Evolutionary conservation across 129 eudicot species (phyloP).

Genomic region (Ambrosia artemisiifolia): DNA sequence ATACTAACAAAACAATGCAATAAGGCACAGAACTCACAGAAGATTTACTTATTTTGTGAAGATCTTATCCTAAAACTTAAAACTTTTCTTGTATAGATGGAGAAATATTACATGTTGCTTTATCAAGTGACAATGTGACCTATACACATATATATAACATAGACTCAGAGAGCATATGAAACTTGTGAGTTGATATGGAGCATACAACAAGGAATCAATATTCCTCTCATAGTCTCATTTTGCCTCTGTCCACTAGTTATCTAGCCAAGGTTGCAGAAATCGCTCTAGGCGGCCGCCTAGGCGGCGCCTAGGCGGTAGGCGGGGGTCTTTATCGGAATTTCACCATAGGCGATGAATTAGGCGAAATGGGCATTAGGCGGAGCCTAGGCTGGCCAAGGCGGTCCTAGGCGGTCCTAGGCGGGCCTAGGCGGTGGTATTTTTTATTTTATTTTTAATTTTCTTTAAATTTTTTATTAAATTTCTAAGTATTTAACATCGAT

Average conservation of each 20-base stretch:
- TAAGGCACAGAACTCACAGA: neutral
- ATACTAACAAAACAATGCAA: neutral
- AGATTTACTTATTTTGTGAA: neutral
- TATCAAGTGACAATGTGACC: neutral
- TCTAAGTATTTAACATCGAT: too few species aligned
- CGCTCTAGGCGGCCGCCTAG: too few species aligned
- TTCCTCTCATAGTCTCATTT: neutral
- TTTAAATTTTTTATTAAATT: too few species aligned
- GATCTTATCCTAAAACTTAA: neutral
- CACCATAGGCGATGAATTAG: too few species aligned
- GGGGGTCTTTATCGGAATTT: too few species aligned
- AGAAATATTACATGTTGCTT: neutral
- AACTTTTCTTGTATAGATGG: neutral
- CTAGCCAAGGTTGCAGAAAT: too few species aligned
- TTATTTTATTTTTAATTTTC: too few species aligned
- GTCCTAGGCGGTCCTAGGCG: too few species aligned
- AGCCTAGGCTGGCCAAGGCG: too few species aligned
- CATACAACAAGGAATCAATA: neutral
- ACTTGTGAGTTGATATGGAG: neutral
- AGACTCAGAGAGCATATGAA: neutral
- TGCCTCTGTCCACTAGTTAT: neutral
- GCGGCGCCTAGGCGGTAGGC: too few species aligned
- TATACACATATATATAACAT: neutral
- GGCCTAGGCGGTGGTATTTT: too few species aligned
- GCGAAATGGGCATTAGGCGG: too few species aligned